Evolutionary conservation across 106 monocot species (phyloP), one percentile per base, ranked within the genome.

Genomic region (Dioscorea alata): DNA sequence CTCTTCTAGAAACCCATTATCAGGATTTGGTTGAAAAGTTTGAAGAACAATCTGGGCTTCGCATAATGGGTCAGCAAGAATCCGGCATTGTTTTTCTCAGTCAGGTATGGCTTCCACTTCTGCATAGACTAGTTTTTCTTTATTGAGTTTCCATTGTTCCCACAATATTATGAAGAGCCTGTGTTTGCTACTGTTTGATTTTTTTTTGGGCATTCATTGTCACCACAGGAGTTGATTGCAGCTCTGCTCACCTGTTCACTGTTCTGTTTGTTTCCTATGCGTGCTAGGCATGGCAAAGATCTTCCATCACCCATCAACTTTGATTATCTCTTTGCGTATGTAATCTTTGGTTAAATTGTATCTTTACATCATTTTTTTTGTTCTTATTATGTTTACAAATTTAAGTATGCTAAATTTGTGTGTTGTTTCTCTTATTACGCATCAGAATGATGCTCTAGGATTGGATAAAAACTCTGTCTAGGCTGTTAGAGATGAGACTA

Each of bases 281-380:
- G 74, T 23, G 49, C 67, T 54, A 90, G 91, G 71, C 24, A 54
- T 67, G 57, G 8, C 22, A 86, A 63, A 17, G 1, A 63, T 82
- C 86, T 91, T 66, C 91, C 88, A n/a, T n/a, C 31, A 33, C 51
- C 75, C 24, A 91, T 96, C 73, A 96, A 96, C 71, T 96, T 96
- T 75, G 91, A 91, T 34, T 12, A 60, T 63, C 69, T 96, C 71
- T 96, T 96, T 73, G 83, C 79, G 94, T 95, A 81, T 33, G 85
- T 72, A 66, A 49, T 66, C 20, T 66, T 9, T 49, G 15, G 10
- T 42, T 6, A 10, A 42, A 42, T 5, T 6, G 9, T 42, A 8
- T 42, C 42, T 42, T 42, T 42, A 42, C 10, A 10, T 42, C 42
- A 42, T 42, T 3, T 42, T 42, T 42, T 42, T 42, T 34, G n/a